Percentiles rank a stretch among this genome's conserved stretches.
These are phyloP conservation scores for Chrysanthemum lavandulifolium DNA, from an alignment of 129 eudicot genomes.

Conservation along the genomic window DNA sequence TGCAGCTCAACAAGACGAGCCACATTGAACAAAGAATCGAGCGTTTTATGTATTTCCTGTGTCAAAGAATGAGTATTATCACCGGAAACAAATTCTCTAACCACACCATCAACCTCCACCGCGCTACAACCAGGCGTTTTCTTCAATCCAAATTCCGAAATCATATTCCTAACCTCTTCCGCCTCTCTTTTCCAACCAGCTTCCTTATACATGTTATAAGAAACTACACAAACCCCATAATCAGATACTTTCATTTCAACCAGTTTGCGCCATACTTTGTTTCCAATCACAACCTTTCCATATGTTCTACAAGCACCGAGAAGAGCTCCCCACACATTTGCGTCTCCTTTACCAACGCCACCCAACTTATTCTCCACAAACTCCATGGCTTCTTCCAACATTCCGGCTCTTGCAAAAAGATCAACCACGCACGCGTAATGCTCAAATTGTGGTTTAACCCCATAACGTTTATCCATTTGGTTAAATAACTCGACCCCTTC, in stretches of 20 bases:
- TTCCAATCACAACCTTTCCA: constrained; percentile 45
- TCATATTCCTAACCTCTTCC: constrained; percentile 35
- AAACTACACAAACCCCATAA: constrained; percentile 49
- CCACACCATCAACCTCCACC: constrained; percentile 53
- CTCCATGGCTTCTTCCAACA: constrained; percentile 49
- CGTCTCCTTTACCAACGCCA: constrained; percentile 42
- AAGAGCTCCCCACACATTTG: constrained; percentile 62
- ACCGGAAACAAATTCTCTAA: constrained; percentile 52
- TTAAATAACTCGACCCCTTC: constrained; percentile 51
- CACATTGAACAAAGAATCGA: constrained; percentile 34
- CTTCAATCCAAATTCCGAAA: constrained; percentile 37
- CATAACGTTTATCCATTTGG: constrained; percentile 38
- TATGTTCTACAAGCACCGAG: constrained; percentile 52
- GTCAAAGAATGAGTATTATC: constrained; percentile 32
- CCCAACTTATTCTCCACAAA: constrained; percentile 46
- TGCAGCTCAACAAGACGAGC: constrained; percentile 3
- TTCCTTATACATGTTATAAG: constrained; percentile 58
- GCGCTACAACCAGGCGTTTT: constrained; percentile 62
- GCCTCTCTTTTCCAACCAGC: constrained; percentile 64
- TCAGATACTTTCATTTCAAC: constrained; percentile 37
- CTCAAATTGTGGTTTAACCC: constrained; percentile 41
- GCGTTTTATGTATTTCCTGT: constrained; percentile 32
- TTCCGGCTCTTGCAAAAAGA: constrained; percentile 54
- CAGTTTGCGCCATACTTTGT: constrained; percentile 43
- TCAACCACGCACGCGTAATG: constrained; percentile 71